Conservation (phyloP, 2,329 filamentous ascomycete genomes). For the Diaporthe destruens region DNA sequence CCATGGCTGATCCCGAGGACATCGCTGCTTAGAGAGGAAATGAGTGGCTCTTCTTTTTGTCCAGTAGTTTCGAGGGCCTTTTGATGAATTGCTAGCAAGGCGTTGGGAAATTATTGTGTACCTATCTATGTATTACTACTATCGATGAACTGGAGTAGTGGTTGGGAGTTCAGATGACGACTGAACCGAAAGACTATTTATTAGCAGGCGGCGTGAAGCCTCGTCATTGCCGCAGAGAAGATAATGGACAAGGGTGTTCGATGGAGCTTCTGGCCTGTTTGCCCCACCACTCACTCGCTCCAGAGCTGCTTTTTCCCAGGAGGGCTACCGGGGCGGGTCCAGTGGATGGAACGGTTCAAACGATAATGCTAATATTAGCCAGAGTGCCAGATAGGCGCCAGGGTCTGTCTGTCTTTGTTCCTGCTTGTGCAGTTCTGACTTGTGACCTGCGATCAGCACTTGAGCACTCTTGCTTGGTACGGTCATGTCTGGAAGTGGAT, state of each 20-base stretch:
- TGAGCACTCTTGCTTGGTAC: background rate
- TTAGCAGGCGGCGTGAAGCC: background rate
- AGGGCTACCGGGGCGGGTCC: background rate
- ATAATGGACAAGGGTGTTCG: slow-evolving; percentile 26
- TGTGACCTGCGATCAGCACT: background rate
- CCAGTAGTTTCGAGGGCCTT: slow-evolving; percentile 9
- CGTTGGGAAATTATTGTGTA: slow-evolving; percentile 37
- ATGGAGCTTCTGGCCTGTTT: background rate
- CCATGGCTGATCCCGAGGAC: slow-evolving; percentile 44
- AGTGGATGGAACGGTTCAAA: background rate
- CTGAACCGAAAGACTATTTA: slow-evolving; percentile 2
- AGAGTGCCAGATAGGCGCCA: background rate
- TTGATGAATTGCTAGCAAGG: slow-evolving; percentile 40
- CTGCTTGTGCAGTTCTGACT: background rate
- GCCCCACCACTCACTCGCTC: background rate
- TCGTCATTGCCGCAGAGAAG: slow-evolving; percentile 14
- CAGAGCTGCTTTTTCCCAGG: slow-evolving; percentile 7
- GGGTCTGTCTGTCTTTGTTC: background rate
- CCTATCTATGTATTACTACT: slow-evolving; percentile 31
- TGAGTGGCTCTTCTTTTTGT: background rate
- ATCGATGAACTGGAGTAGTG: background rate
- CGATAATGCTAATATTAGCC: background rate
- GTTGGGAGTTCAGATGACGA: background rate
- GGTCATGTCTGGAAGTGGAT: slow-evolving; percentile 21
- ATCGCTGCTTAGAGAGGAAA: slow-evolving; percentile 35